Base-by-base conservation (phyloP, 768 basidiomycete genomes). In the Mycena leptocephala region DNA sequence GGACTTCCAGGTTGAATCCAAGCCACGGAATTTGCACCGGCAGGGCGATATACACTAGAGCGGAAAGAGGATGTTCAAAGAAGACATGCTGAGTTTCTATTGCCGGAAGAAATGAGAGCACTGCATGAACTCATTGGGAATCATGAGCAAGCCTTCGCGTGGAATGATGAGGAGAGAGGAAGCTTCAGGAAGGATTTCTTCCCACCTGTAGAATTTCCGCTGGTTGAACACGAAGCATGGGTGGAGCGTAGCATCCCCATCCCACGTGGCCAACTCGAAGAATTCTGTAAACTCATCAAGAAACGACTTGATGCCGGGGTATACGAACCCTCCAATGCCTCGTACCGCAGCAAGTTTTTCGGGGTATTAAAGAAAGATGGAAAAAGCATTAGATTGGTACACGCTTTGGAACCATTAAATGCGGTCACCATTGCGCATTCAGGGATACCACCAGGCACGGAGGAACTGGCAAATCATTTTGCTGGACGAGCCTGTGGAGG, bases 301-400 rank as follows among this genome's bases (percentile, higher is more conserved):
- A 53, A 55, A 8, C 75, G 75, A 26, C 24, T 80, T 18, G 78
- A 77, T 39, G 61, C 78, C 0, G 75, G 72, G 0, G 79, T 68
- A 13, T 79, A 73, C 61, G 76, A 77, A 32, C 59, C 55, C 6
- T 76, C 53, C n/a, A n/a, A n/a, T n/a, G n/a, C n/a, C n/a, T n/a
- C n/a, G n/a, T 87, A 87, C 43, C 73, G 83, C 0, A 85, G 84
- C 0, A 63, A 80, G 3, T 85, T 82, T 80, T 87, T 86, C 56
- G 84, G 82, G n/a, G 82, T 87, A 3, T 18, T 76, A 6, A 74
- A 74, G 68, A 81, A 82, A 30, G 78, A 82, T 39, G 76, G 81
- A 7, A 79, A 79, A 32, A 79, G 76, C 0, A 75, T 85, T 3
- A 62, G 79, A 0, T 30, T 83, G 2, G 80, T 85, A 0, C 82